Percentiles rank a stretch among this genome's conserved stretches.
phyloP scores from a whole-genome alignment of 179 eudicot genomes.

The Corrigiola litoralis region DNA sequence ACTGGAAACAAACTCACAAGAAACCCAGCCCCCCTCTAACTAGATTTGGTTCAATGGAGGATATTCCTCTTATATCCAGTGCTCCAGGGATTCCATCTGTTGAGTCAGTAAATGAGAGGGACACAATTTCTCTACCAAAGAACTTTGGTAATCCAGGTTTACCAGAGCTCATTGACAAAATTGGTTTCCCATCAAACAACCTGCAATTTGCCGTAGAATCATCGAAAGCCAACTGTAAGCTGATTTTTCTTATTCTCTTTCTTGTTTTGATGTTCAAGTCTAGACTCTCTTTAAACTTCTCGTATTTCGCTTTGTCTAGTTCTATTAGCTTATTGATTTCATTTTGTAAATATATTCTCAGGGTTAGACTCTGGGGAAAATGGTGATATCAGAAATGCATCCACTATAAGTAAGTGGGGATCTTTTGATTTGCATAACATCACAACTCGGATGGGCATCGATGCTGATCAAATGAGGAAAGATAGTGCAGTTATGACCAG shows the following conservation, averaged over 20 bases:
- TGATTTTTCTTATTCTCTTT: slow-evolving; percentile 4
- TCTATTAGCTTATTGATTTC: not conserved
- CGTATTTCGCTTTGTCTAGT: not conserved
- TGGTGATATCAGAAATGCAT: slow-evolving; percentile 26
- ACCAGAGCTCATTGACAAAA: slow-evolving; percentile 23
- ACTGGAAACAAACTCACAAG: slow-evolving; percentile 29
- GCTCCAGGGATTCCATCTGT: slow-evolving; percentile 12
- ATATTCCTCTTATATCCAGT: slow-evolving; percentile 32
- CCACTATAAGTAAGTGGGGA: slow-evolving; percentile 26
- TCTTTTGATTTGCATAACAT: slow-evolving; percentile 24
- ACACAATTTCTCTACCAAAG: slow-evolving; percentile 13
- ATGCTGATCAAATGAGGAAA: slow-evolving; percentile 15
- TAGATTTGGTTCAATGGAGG: slow-evolving; percentile 34
- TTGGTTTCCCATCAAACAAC: slow-evolving; percentile 8
- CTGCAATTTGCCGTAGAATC: slow-evolving; percentile 16
- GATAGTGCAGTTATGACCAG: slow-evolving; percentile 17
- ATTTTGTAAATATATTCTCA: slow-evolving; percentile 21
- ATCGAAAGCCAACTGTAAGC: slow-evolving; percentile 43
- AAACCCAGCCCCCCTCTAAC: slow-evolving; percentile 22
- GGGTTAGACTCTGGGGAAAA: slow-evolving; percentile 27
- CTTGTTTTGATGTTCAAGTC: not conserved
- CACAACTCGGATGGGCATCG: slow-evolving; percentile 9
- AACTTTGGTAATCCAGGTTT: slow-evolving; percentile 14
- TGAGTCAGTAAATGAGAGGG: slow-evolving; percentile 19
- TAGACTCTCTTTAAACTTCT: not conserved